phyloP scores from a whole-genome alignment of 163 green algal genomes.

The Chloroidium sp. region DNA sequence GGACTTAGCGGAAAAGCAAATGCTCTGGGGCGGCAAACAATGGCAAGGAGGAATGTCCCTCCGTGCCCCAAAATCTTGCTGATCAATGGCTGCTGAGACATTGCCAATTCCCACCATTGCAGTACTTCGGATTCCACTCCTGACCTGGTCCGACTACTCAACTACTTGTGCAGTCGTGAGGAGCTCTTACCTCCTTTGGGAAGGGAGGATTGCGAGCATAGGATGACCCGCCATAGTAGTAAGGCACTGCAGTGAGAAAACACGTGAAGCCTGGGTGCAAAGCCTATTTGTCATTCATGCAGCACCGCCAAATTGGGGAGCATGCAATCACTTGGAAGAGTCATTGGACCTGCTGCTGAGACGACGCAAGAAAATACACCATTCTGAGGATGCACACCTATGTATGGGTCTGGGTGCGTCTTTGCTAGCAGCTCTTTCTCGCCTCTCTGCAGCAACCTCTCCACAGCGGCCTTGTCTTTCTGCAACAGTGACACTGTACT shows the following conservation, averaged over 20 bases:
- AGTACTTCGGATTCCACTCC: too few relatives aligned
- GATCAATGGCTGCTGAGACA: too few relatives aligned
- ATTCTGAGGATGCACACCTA: conserved; percentile 17
- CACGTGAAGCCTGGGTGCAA: too few relatives aligned
- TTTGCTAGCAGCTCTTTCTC: conserved; percentile 25
- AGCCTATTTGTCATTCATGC: too few relatives aligned
- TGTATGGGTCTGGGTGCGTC: conserved; percentile 47
- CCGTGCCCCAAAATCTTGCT: too few relatives aligned
- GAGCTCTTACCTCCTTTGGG: conserved; percentile 8
- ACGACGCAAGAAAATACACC: background rate
- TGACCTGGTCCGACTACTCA: too few relatives aligned
- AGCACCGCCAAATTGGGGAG: too few relatives aligned
- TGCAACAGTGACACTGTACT: background rate
- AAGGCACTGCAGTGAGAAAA: conserved; percentile 30
- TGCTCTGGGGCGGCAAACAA: too few relatives aligned
- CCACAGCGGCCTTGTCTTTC: conserved; percentile 17
- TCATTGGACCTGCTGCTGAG: background rate
- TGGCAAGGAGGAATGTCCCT: too few relatives aligned
- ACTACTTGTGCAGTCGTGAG: background rate
- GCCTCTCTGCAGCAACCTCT: conserved; percentile 28
- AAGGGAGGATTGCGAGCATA: conserved; percentile 50
- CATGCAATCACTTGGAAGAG: too few relatives aligned
- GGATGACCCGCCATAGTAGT: conserved; percentile 39
- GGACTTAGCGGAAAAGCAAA: too few relatives aligned
- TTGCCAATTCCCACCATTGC: too few relatives aligned